These are phyloP conservation scores for Chlamydomonas asymmetrica DNA, from an alignment of 139 green algal species.

Conservation along the genomic window DNA sequence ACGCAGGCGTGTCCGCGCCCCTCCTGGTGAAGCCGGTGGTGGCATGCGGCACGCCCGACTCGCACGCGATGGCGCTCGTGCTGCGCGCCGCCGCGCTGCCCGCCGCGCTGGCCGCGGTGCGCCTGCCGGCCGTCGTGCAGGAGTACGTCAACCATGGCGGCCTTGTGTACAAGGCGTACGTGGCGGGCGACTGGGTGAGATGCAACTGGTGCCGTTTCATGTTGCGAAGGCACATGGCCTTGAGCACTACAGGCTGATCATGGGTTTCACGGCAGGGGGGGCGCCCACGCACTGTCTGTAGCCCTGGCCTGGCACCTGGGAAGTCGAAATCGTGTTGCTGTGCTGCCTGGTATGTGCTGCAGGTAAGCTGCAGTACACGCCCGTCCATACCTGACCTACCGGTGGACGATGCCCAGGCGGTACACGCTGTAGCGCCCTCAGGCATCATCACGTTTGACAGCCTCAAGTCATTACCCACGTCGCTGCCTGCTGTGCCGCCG, in stretches of 20 bases:
- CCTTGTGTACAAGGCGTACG: constrained; percentile 77
- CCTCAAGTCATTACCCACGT: constrained; percentile 60
- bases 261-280: background rate
- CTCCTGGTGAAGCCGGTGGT: constrained; percentile 74
- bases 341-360: background rate
- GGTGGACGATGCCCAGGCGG: background rate
- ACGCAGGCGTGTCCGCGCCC: constrained; percentile 50
- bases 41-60: constrained; percentile 68
- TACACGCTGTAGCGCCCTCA: background rate
- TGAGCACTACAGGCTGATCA: background rate
- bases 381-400: constrained; percentile 64
- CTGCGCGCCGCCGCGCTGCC: constrained; percentile 42
- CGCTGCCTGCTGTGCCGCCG: constrained; percentile 27
- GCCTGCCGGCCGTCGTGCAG: constrained; percentile 67
- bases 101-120: constrained; percentile 37
- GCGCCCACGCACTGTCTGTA: background rate
- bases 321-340: too few relatives aligned
- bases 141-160: constrained; percentile 83
- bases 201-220: background rate
- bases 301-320: background rate
- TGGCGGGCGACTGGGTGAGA: constrained; percentile 60
- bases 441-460: constrained; percentile 61
- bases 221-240: background rate
- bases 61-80: constrained; percentile 75
- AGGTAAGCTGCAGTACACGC: constrained; percentile 57